Conservation (phyloP, 805 yeast genomes). For the Metschnikowia borealis region DNA sequence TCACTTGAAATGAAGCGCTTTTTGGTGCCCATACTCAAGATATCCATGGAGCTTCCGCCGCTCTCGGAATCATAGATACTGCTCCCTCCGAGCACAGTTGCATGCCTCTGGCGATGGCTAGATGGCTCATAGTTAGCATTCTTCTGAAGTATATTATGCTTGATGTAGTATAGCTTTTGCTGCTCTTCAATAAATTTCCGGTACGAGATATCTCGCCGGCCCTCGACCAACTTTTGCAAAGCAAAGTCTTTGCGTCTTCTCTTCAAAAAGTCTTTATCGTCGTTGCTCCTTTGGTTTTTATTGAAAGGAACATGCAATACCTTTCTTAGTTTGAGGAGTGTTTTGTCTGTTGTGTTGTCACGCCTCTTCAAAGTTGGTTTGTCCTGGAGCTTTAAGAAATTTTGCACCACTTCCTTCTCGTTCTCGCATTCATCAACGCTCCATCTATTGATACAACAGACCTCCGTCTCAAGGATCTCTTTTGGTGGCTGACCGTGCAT, state of each 20-base stretch:
- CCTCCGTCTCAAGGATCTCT: slow-evolving; percentile 5
- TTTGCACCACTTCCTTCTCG: slow-evolving; percentile 23
- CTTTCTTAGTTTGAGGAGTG: slow-evolving; percentile 12
- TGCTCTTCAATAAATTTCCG: slow-evolving; percentile 21
- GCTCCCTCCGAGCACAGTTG: slow-evolving; percentile 14
- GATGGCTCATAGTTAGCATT: slow-evolving; percentile 7
- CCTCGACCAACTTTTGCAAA: slow-evolving; percentile 25
- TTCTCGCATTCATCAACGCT: slow-evolving; percentile 25
- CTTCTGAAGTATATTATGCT: slow-evolving; percentile 12
- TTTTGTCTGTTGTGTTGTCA: neutral
- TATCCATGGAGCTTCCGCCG: slow-evolving; percentile 1
- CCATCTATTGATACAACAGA: slow-evolving; percentile 33
- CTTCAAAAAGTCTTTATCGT: slow-evolving; percentile 11
- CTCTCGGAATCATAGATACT: slow-evolving; percentile 11
- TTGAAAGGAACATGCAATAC: slow-evolving; percentile 14
- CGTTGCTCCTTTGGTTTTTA: slow-evolving; percentile 10
- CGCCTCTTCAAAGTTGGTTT: neutral
- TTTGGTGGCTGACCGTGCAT: slow-evolving; percentile 3
- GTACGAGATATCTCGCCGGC: slow-evolving; percentile 23
- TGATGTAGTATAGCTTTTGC: slow-evolving; percentile 22
- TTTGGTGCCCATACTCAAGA: neutral
- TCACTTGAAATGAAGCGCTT: neutral
- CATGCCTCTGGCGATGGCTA: slow-evolving; percentile 7
- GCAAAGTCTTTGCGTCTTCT: slow-evolving; percentile 19
- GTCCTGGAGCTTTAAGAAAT: neutral